Base-by-base conservation (phyloP, 352 stramenopile species). In the Aphanomyces cochlioides region DNA sequence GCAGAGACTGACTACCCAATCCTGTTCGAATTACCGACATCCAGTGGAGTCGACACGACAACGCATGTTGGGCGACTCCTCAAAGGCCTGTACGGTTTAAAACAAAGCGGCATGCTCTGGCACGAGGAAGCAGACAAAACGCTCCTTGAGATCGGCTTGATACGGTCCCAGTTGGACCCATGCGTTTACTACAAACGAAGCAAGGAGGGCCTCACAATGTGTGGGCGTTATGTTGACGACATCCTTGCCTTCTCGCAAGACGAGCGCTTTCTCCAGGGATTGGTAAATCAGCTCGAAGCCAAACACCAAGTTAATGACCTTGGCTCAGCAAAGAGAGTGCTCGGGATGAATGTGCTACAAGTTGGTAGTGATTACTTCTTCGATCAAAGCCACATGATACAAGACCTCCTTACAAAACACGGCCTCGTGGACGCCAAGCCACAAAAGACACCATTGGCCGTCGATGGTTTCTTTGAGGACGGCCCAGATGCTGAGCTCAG, bases 101-200 rank as follows among this genome's bases (percentile, higher is more conserved):
- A 78, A 53, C 77, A 80, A 48, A 69, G 75, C 1, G 73, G 72
- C 7, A 37, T 72, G 0, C 36, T 84, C 28, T 82, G 76, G 77
- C 13, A 58, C 19, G 65, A 79, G 41, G 34, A 72, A 0, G 47
- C 77, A 17, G 69, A 80, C 45, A 28, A 68, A 7, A 74, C 57
- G 2, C 21, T 79, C 59, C 59, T 72, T 56, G 34, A 5, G 12
- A 72, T 74, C 0, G 69, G 72, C 3, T 79, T 78, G 45, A 54
- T 7, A 0, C 63, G 77, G 38, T 72, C 67, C 37, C 41, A 73
- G 10, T 73, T 74, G 0, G 72, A 84, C 68, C 60, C 64, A 12
- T 80, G 69, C 61, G 8, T 80, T 0, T 79, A 77, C 58, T 76
- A 66, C 39, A 73, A 48, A 40, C 3, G 17, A 4, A n/a, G 67